phyloP scores from a whole-genome alignment of 306 rosid genomes.

The Acacia melanoxylon region DNA sequence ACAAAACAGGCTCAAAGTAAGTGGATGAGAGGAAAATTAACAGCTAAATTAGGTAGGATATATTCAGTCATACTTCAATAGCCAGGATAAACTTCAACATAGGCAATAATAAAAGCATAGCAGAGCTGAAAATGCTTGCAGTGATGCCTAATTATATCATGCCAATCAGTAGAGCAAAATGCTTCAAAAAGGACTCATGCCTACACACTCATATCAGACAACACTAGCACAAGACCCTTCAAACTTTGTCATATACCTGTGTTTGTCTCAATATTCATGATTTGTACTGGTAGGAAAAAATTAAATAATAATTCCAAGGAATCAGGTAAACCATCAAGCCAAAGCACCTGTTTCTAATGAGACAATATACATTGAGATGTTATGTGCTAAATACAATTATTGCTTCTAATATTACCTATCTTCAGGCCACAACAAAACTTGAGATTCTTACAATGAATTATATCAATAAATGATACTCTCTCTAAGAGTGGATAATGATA shows the following conservation, averaged over 20 bases:
- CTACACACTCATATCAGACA: no score
- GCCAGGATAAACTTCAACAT: conserved; percentile 9
- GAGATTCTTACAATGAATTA: no score
- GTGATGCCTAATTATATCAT: neutral
- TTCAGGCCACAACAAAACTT: no score
- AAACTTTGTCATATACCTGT: neutral
- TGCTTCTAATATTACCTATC: no score
- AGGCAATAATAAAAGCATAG: conserved; percentile 1
- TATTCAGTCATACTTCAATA: conserved; percentile 17
- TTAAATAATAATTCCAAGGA: neutral
- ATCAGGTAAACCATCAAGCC: neutral
- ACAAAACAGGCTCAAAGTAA: conserved; percentile 40
- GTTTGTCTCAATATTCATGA: neutral
- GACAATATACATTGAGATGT: neutral
- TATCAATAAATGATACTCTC: no score
- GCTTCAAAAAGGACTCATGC: neutral
- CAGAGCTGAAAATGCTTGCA: conserved; percentile 11
- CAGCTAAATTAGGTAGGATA: neutral
- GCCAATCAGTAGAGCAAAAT: neutral
- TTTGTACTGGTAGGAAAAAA: neutral
- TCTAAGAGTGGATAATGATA: no score
- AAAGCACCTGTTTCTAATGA: neutral
- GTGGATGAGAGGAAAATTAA: conserved; percentile 31
- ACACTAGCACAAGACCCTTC: no score
- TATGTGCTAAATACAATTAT: no score